phyloP scores from a whole-genome alignment of 176 grass and related monocot species.

The Oryza glumipatula region DNA sequence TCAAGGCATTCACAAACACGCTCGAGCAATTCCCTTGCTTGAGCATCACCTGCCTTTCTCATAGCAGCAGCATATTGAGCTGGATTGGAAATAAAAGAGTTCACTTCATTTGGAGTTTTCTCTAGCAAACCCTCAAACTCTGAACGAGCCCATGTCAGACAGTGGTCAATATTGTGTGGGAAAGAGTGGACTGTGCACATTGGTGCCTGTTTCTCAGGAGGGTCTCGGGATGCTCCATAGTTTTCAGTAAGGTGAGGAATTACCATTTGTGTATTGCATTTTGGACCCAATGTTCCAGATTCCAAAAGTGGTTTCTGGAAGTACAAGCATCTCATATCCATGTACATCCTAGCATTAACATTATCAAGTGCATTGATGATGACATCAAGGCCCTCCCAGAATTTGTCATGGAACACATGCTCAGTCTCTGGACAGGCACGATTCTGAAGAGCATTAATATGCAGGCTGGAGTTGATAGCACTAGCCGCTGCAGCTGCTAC shows the following conservation, averaged over 20 bases:
- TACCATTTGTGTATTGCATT: constrained; percentile 80
- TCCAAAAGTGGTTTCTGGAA: constrained; percentile 87
- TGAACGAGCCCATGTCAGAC: constrained; percentile 78
- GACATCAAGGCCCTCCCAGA: constrained; percentile 71
- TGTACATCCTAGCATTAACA: constrained; percentile 77
- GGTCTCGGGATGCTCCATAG: constrained; percentile 78
- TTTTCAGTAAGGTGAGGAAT: constrained; percentile 87
- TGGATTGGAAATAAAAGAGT: constrained; percentile 69
- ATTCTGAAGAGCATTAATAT: constrained; percentile 74
- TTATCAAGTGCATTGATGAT: constrained; percentile 84
- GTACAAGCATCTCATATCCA: constrained; percentile 79
- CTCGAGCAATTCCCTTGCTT: constrained; percentile 67
- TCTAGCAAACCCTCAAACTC: constrained; percentile 81
- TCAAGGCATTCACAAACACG: constrained; percentile 61
- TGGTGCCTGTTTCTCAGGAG: constrained; percentile 75
- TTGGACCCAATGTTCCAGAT: constrained; percentile 72
- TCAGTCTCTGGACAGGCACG: constrained; percentile 72
- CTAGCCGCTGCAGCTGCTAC: constrained; percentile 61
- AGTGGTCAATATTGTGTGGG: constrained; percentile 85
- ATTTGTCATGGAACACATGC: constrained; percentile 77
- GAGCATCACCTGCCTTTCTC: constrained; percentile 78
- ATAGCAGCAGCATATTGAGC: constrained; percentile 62
- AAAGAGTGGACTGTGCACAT: constrained; percentile 82
- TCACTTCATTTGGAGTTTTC: constrained; percentile 79
- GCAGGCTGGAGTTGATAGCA: constrained; percentile 62